These are phyloP conservation scores for Neurospora sp. DNA, from an alignment of 495 filamentous ascomycete species.

Conservation along the genomic window DNA sequence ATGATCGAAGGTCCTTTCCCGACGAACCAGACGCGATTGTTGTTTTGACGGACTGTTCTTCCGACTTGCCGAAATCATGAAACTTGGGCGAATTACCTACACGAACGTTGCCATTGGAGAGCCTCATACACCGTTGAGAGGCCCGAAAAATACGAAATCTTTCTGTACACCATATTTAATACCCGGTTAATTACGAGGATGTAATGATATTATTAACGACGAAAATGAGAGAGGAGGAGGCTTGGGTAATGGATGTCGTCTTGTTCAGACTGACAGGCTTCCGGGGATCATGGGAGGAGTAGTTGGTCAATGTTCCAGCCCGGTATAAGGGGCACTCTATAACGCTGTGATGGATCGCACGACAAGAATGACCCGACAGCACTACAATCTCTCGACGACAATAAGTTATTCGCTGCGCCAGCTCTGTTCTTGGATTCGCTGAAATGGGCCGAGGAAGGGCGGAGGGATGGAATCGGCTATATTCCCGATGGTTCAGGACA, in stretches of 20 bases:
- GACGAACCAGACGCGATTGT: neutral
- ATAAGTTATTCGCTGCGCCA: neutral
- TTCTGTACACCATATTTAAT: neutral
- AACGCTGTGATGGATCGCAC: neutral
- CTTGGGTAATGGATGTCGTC: neutral
- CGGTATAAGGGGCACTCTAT: too few species aligned
- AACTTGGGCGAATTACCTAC: neutral
- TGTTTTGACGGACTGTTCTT: neutral
- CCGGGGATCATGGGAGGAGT: neutral
- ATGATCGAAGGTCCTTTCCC: neutral
- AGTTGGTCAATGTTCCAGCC: neutral
- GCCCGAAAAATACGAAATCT: neutral
- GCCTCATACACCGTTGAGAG: neutral
- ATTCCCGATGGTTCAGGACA: neutral
- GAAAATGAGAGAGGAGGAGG: neutral
- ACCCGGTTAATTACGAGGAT: neutral
- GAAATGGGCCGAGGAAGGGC: neutral
- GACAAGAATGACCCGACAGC: neutral
- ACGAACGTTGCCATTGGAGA: neutral
- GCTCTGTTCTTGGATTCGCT: neutral
- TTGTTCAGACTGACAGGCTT: neutral
- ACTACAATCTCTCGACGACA: neutral
- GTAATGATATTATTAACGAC: neutral
- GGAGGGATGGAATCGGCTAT: neutral
- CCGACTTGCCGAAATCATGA: neutral